Percentiles rank a stretch among this genome's conserved stretches.
phyloP scores from a whole-genome alignment of 2,329 filamentous ascomycete genomes.

The Aureobasidium namibiae region DNA sequence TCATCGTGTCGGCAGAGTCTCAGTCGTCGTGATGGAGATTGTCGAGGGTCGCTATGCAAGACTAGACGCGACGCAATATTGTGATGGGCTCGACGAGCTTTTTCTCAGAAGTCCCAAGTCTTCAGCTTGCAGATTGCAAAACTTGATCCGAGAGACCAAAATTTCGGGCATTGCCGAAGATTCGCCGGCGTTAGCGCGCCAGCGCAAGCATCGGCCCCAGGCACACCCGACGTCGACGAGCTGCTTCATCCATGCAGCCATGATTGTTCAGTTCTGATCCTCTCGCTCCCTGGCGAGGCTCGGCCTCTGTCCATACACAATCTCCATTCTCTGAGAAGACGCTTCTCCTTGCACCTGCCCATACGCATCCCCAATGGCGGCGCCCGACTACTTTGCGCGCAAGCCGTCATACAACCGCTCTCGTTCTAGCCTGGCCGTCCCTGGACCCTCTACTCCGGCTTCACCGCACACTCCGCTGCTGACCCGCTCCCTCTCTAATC shows the following conservation, averaged over 20 bases:
- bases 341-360: too few species aligned
- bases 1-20: slow-evolving; percentile 30
- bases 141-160: not conserved
- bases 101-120: not conserved
- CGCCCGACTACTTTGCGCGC: slow-evolving; percentile 10
- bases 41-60: not conserved
- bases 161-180: slow-evolving; percentile 1
- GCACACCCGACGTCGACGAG: slow-evolving; percentile 3
- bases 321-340: too few species aligned
- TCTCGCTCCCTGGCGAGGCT: not conserved
- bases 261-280: not conserved
- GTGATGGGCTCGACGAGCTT: slow-evolving; percentile 3
- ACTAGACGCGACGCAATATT: slow-evolving; percentile 1
- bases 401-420: slow-evolving; percentile 7
- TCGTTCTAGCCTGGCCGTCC: not conserved
- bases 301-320: not conserved
- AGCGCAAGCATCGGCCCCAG: not conserved
- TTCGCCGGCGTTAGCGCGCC: not conserved
- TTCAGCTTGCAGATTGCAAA: not conserved
- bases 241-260: not conserved
- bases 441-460: slow-evolving; percentile 45
- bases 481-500: slow-evolving; percentile 52
- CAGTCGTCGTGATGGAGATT: not conserved
- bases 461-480: slow-evolving; percentile 50
- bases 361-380: not conserved